phyloP scores from a whole-genome alignment of 192 early-diverging fungal species.

The Pilobolus umbonatus region DNA sequence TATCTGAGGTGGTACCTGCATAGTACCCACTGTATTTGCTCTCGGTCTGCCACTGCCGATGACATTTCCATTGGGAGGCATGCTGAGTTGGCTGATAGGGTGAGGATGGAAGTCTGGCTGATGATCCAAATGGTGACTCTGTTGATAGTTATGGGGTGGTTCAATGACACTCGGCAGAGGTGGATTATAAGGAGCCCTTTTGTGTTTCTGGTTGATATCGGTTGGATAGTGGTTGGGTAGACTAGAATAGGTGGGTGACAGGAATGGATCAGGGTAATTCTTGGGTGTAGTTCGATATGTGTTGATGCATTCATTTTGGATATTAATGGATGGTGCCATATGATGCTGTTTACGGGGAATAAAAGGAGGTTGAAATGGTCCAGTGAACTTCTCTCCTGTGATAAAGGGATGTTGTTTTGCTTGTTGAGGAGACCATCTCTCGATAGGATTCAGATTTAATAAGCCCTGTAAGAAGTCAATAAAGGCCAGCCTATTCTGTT shows the following conservation, averaged over 20 bases:
- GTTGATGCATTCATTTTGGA: not conserved
- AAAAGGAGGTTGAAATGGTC: conserved; percentile 57
- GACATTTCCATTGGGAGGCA: not conserved
- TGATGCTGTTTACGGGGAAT: conserved; percentile 12
- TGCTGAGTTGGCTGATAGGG: not conserved
- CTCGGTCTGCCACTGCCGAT: conserved; percentile 28
- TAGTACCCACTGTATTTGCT: conserved; percentile 40
- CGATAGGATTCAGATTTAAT: conserved; percentile 86
- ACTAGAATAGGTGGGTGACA: conserved; percentile 17
- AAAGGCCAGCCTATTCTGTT: conserved; percentile 67
- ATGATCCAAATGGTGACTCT: not conserved
- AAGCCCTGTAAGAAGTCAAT: conserved; percentile 91
- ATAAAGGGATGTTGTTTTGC: conserved; percentile 95
- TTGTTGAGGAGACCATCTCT: conserved; percentile 94
- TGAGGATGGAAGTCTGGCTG: not conserved
- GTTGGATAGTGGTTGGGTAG: conserved; percentile 11
- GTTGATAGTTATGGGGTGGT: conserved; percentile 2
- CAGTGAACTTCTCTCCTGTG: conserved; percentile 75
- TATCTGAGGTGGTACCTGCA: conserved; percentile 33
- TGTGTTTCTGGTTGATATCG: not conserved
- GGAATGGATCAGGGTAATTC: conserved; percentile 1
- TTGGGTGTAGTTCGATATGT: not conserved
- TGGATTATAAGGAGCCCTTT: conserved; percentile 7
- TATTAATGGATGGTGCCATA: not conserved
- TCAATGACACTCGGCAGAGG: conserved; percentile 15